Base-by-base conservation (phyloP, 257 asterid species). In the Solanum corneliomulleri region DNA sequence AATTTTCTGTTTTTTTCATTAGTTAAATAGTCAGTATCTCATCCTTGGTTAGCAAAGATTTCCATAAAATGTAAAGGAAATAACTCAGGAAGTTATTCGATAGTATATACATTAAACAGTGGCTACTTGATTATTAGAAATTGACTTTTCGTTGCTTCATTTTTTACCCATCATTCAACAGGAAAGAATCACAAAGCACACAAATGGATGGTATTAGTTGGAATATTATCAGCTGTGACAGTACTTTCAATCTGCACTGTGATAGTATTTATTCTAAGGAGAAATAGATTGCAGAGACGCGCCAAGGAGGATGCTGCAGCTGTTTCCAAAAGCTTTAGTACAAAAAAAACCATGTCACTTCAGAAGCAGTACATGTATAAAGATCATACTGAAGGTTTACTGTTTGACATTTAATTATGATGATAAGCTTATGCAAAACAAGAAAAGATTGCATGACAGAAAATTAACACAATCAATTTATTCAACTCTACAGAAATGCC, bases 351-450 rank as follows among this genome's bases (percentile, higher is more conserved):
- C 49, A 89, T 68, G 83, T 92, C 97, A 74, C 31, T 81, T 86
- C 91, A 91, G 86, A 94, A 76, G 89, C 92, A 90, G 62, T 88
- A 85, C 91, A 71, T 83, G 35, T 77, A 58, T 45, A 91, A 60
- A 56, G 92, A 90, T 58, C 87, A 84, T 12, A 88, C 89, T 85
- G 89, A 93, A 93, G 98, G 98, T 96, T 42, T 87, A 66, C 16
- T 56, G 47, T 42, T 58, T 52, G 27, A n/a, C 20, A 29, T 52
- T 68, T 58, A 33, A 11, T 47, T 71, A 47, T 42, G 58, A 49
- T 27, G 80, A 35, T 72, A 47, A 35, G 27, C 3, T 80, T n/a
- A 42, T 23, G 83, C n/a, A 11, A 13, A 29, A 31, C 44, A 81
- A 18, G 69, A 81, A 62, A 68, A 68, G 33, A 76, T 62, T 31